phyloP scores from a whole-genome alignment of 371 early-diverging fungal genomes.

The Umbelopsis sp. region DNA sequence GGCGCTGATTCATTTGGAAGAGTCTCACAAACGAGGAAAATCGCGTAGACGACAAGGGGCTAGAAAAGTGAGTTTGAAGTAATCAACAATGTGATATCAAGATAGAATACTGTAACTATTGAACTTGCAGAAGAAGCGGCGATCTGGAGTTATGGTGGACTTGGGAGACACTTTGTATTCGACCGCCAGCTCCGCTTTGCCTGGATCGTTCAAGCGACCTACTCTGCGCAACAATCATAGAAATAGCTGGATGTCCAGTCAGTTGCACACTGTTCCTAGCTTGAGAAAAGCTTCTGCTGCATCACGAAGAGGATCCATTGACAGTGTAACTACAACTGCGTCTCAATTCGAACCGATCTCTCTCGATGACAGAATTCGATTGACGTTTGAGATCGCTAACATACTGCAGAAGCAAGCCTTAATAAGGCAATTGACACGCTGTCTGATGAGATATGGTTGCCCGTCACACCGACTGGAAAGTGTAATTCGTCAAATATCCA shows the following conservation, averaged over 20 bases:
- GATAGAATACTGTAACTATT: not conserved
- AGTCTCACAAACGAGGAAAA: not conserved
- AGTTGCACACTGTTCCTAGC: conserved; percentile 20
- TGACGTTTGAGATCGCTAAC: conserved; percentile 42
- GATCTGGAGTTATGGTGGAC: not conserved
- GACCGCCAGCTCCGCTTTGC: not conserved
- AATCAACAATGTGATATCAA: not conserved
- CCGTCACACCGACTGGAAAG: conserved; percentile 50
- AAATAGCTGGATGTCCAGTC: conserved; percentile 13
- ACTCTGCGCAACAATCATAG: conserved; percentile 8
- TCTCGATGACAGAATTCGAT: conserved; percentile 36
- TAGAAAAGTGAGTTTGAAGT: not conserved
- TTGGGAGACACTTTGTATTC: not conserved
- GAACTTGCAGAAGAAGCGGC: not conserved
- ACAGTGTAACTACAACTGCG: conserved; percentile 46
- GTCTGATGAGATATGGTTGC: conserved; percentile 45
- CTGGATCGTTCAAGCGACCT: conserved; percentile 2
- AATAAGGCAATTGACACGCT: conserved; percentile 39
- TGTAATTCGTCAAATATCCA: conserved; percentile 34
- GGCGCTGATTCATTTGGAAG: conserved; percentile 19
- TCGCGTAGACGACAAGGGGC: not conserved
- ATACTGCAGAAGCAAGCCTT: conserved; percentile 47
- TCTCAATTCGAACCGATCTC: conserved; percentile 56
- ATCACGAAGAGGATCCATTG: conserved; percentile 1
- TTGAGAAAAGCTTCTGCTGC: not conserved